Evolutionary conservation across 2,329 filamentous ascomycete species (phyloP).

Genomic region (Calonectria honghensis): DNA sequence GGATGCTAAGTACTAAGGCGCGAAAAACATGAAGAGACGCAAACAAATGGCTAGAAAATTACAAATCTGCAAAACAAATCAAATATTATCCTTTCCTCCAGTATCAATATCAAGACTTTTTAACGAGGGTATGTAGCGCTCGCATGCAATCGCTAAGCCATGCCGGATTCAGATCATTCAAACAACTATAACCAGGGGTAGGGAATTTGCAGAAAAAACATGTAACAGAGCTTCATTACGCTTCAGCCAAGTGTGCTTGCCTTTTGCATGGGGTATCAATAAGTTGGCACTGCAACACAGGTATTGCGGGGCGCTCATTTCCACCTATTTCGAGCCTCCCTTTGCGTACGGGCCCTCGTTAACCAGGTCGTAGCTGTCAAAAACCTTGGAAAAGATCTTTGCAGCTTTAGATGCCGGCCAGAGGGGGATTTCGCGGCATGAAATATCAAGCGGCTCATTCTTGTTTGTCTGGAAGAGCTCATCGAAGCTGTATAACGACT

Average conservation of each 20-base stretch:
- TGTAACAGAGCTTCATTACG: not conserved
- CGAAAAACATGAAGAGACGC: too few relatives aligned
- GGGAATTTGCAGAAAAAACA: not conserved
- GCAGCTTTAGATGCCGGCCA: constrained; percentile 1
- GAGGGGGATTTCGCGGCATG: constrained; percentile 11
- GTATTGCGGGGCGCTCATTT: not conserved
- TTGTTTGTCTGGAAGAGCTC: not conserved
- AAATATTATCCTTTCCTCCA: too few relatives aligned
- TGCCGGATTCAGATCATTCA: not conserved
- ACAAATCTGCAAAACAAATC: too few relatives aligned
- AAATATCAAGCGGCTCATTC: not conserved
- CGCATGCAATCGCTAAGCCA: not conserved
- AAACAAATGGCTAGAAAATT: too few relatives aligned
- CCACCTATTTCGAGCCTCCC: not conserved
- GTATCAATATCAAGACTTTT: too few relatives aligned
- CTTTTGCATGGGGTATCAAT: not conserved
- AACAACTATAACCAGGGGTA: not conserved
- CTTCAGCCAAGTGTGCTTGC: not conserved
- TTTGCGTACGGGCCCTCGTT: not conserved
- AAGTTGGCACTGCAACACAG: not conserved
- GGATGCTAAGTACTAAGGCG: too few relatives aligned
- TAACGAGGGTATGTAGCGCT: too few relatives aligned
- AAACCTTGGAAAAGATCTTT: not conserved
- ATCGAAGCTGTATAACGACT: not conserved
- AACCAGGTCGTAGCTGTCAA: not conserved